Evolutionary conservation across 208 protist genomes (phyloP).

Genomic region (Borovskyia barvae): DNA sequence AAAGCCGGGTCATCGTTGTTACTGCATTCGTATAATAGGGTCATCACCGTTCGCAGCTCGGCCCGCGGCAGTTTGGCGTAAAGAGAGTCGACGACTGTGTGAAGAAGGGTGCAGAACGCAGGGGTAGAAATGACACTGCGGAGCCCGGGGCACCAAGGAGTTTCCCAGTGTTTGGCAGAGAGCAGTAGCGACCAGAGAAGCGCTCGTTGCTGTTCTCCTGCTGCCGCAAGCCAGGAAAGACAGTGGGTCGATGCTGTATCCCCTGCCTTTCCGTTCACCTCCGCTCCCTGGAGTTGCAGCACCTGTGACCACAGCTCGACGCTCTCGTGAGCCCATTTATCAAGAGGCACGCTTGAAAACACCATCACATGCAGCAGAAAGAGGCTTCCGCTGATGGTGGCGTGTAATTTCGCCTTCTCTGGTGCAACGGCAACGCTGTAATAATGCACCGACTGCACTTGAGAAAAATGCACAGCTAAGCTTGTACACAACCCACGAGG

Average conservation of each 20-base stretch:
- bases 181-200: conserved; percentile 21
- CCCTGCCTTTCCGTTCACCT: background rate
- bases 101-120: conserved; percentile 6
- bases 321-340: conserved; percentile 11
- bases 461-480: conserved; percentile 13
- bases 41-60: conserved; percentile 4
- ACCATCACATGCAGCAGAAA: conserved; percentile 28
- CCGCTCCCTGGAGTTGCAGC: conserved; percentile 5
- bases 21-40: conserved; percentile 22
- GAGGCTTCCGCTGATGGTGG: conserved; percentile 13
- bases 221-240: conserved; percentile 8
- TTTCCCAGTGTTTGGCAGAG: conserved; percentile 11
- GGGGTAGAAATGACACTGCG: conserved; percentile 8
- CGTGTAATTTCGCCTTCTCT: background rate
- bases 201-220: conserved; percentile 7
- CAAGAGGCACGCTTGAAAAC: conserved; percentile 6
- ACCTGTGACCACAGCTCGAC: conserved; percentile 11
- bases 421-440: conserved; percentile 10
- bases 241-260: background rate
- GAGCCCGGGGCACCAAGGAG: conserved; percentile 9
- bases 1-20: conserved; percentile 18
- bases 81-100: background rate
- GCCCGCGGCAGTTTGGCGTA: background rate
- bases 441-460: conserved; percentile 12
- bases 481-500: background rate